Base-by-base conservation (phyloP, 1,284 basidiomycete genomes). In the Ustilago curta region DNA sequence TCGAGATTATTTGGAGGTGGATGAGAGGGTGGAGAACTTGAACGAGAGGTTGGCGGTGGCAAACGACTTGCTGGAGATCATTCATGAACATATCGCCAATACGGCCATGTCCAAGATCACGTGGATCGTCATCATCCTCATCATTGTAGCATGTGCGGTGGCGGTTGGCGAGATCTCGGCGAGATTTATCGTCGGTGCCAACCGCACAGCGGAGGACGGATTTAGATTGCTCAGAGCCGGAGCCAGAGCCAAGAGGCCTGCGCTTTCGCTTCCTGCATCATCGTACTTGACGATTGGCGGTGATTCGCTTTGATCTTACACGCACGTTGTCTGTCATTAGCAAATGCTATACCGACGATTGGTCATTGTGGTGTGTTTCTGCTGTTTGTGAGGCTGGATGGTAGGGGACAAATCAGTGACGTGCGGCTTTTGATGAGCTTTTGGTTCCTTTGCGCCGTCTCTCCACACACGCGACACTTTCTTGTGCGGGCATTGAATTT, bases 71-170 rank as follows among this genome's bases (percentile, higher is more conserved):
- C 60, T 84, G n/a, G 77, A 63, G 37, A 93, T 93, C 57, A 96
- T 97, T 73, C 95, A 97, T 82, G 94, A 96, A 79, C 94, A 97
- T 83, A 86, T 97, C 56, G 95, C 95, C 81, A 93, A 92, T 78
- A 91, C 90, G 50, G 93, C 93, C 9, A 96, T 95, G 92, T 78
- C 70, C 47, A 83, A 84, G 64, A 84, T 84, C 91, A 94, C 78
- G 88, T 94, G 93, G 93, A 93, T 96, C 76, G 91, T 97, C 71
- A 97, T 97, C 78, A 95, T 93, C 90, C 87, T 97, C 42, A 97
- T 97, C 80, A 91, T 95, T 21, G 90, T 91, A 0, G 94, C 93
- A 5, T 92, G 92, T 84, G 85, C 95, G 19, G 94, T 94, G 6
- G 93, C 93, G 90, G 79, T 92, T 11, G 93, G 93, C 31, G 93